Evolutionary conservation across 441 rosid species (phyloP), one percentile per base, ranked within the genome.

Genomic region (Omphalea diandra): DNA sequence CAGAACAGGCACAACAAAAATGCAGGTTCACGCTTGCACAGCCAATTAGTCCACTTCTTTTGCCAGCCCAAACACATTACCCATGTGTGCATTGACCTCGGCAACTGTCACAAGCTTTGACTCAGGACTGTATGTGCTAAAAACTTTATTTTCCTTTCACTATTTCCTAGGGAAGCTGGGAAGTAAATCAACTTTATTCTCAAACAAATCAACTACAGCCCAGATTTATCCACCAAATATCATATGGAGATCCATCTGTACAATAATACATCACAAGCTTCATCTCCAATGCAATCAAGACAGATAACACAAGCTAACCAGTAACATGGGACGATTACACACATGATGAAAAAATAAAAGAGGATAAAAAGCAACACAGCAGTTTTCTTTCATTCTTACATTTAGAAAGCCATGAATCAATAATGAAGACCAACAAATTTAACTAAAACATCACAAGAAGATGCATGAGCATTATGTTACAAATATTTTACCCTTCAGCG

Each of bases 401-500:
- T 46, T 40, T 18, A 5, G 49, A 24, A n/a, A n/a, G 38, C 11
- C 36, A 36, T 11, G 17, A 47, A 53, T 29, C 20, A 22, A 63
- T 4, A 55, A 41, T 22, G 35, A 41, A 55, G 50, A 10, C 56
- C 32, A 32, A 6, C 44, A 6, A 10, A 43, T 24, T 44, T 26
- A 2, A 49, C 47, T 26, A 43, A 52, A 52, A 69, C 14, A 54
- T 63, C 10, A 54, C 24, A 58, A 67, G 60, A 8, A 32, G 44
- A 66, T 60, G 63, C 33, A n/a, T 20, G 46, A 53, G 9, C n/a
- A 54, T 69, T 40, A 61, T 43, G 36, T 41, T 54, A 46, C 35
- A 32, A 26, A 43, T 14, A 20, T 7, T 36, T 50, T 78, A 91
- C 97, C 85, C 80, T 57, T 84, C 90, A 67, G 83, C 66, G 67